Conservation (phyloP, 176 grass and related monocot species). For the Hyparrhenia diplandra region DNA sequence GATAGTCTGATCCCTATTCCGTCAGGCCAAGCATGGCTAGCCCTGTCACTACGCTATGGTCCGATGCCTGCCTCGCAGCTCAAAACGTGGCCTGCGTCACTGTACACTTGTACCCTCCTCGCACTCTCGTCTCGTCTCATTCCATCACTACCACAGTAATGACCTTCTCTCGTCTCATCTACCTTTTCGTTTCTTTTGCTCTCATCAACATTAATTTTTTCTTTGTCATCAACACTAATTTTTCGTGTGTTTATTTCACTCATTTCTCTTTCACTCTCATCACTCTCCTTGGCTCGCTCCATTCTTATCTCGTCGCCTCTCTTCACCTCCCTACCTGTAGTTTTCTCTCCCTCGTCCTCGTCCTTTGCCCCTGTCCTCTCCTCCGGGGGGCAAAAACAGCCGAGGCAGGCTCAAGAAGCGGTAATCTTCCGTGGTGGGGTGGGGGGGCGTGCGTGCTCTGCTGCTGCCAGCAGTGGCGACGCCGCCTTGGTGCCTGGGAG, state of each 20-base stretch:
- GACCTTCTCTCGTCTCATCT: not conserved
- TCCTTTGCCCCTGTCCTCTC: not conserved
- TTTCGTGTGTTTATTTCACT: not conserved
- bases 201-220: too few species aligned
- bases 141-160: not conserved
- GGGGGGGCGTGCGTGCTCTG: not conserved
- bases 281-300: not conserved
- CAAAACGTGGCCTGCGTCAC: conserved; percentile 41
- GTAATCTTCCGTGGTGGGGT: not conserved
- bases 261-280: not conserved
- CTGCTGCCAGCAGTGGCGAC: not conserved
- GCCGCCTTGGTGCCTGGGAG: too few species aligned
- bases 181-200: not conserved
- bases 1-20: not conserved
- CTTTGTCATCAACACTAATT: not conserved
- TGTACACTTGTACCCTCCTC: conserved; percentile 21
- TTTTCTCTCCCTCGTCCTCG: not conserved
- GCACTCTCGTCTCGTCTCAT: not conserved
- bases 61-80: not conserved
- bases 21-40: not conserved
- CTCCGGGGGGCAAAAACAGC: not conserved
- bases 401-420: not conserved
- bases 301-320: conserved; percentile 20
- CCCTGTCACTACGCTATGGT: not conserved
- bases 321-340: conserved; percentile 28